Conservation (phyloP, 2,329 filamentous ascomycete genomes). For the Cytospora piceae region DNA sequence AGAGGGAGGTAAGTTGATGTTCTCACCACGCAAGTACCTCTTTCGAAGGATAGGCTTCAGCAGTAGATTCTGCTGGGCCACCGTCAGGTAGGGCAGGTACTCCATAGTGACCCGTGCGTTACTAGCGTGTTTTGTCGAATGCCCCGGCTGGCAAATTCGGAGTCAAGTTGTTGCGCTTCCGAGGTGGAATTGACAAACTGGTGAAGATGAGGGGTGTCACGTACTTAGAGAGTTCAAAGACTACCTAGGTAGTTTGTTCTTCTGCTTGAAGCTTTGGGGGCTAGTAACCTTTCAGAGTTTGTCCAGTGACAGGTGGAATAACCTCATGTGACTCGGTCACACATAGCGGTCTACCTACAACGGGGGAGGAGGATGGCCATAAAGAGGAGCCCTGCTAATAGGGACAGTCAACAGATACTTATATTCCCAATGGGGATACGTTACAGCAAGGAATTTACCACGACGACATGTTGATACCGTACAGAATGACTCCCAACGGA, state of each 20-base stretch:
- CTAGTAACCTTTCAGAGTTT: neutral
- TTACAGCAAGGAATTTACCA: too few relatives aligned
- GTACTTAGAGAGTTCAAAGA: neutral
- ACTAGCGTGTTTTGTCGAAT: neutral
- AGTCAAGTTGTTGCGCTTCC: neutral
- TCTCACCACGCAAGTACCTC: conserved; percentile 5
- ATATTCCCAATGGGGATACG: too few relatives aligned
- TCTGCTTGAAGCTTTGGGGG: neutral
- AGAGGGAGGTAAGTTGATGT: neutral
- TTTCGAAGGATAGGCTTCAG: conserved; percentile 8
- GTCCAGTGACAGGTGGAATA: neutral
- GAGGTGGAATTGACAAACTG: neutral
- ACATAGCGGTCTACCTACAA: neutral
- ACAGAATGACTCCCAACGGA: too few relatives aligned
- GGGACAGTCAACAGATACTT: too few relatives aligned
- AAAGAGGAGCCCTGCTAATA: too few relatives aligned
- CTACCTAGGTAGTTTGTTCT: neutral
- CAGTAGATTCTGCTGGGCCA: conserved; percentile 6
- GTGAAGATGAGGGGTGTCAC: conserved; percentile 1
- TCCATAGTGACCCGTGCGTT: neutral
- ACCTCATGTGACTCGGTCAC: neutral
- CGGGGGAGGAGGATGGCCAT: neutral
- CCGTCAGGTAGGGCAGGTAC: conserved; percentile 5
- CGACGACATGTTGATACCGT: neutral
- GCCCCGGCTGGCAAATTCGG: neutral